Base-by-base conservation (phyloP, 305 asterid species). In the Solanum hybrid region DNA sequence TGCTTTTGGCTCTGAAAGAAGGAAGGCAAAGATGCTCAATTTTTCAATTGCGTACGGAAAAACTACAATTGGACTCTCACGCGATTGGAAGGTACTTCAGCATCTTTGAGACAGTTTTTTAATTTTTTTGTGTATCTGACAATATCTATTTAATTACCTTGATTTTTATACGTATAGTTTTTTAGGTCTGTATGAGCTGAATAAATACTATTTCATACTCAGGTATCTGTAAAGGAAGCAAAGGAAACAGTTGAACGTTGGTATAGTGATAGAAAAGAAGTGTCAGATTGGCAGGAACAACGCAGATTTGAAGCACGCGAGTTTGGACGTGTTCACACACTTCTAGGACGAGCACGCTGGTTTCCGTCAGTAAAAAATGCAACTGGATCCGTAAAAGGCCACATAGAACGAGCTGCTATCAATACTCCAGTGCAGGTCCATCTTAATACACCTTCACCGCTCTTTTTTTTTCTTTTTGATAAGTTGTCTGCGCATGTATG, bases 1-100 rank as follows among this genome's bases (percentile, higher is more conserved):
- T 93, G 97, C 98, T 73, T 98, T 95, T 93, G 98, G 95, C 75
- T 94, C 99, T 88, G 99, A 96, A 95, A 95, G 99, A 93, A 95
- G 99, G 93, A 98, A 96, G 93, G 99, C 99, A 37, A 98, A 98
- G 95, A 98, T 98, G 99, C 99, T 98, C 5, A 98, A 98, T 92
- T 98, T 98, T 90, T 98, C 99, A 91, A 98, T 98, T 73, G 99
- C 99, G 4, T 98, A 98, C 37, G 99, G 99, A 78, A 97, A 96
- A 94, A 98, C 99, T 17, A 81, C 94, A 2, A 92, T 95, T 82
- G 99, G 99, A 88, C 98, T 98, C 76, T 94, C 99, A 77, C 98
- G 97, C 29, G 99, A 98, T 92, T 98, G 99, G 99, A 96, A 96
- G 98, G 99, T 96, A 93, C 66, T 51, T 78, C 88, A 75, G 36